Base-by-base conservation (phyloP, 1,284 basidiomycete genomes). In the Cerioporus squamosus region DNA sequence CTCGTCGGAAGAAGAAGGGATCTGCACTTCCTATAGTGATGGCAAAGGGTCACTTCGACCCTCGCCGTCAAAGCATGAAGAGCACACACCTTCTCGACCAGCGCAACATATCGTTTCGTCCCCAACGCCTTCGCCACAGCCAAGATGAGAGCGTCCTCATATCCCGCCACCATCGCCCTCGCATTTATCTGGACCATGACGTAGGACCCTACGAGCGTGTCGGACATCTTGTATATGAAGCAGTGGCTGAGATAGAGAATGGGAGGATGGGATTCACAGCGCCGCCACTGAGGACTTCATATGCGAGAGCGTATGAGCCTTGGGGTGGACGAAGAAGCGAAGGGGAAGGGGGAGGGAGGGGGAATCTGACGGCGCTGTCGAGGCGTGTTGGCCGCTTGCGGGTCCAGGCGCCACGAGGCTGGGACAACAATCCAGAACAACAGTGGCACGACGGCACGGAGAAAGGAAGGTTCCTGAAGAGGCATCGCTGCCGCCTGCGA, bases 121-220 rank as follows among this genome's bases (percentile, higher is more conserved):
- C 51, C 51, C 15, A 58, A 42, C 17, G 57, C 57, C 18, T 47
- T 50, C 33, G 57, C 57, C 46, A 58, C 46, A 3, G 51, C 57
- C 40, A 38, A 20, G 3, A 58, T 50, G 1, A 51, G 57, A 18
- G 46, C 33, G 47, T 58, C 57, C 36, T 23, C 47, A n/a, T 58
- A 58, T 22, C 47, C 57, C 46, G 51, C 57, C 46, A 58, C 57
- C 57, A 58, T 58, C n/a, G 46, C 57, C 51, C 33, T 53, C 9
- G 57, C 45, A 33, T 58, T 48, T 18, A 58, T 50, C 20, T 42
- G 57, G 5, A 58, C 33, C 33, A 26, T 43, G 36, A 53, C 47
- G 36, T 58, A 58, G 40, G 51, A 36, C 12, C 57, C 57, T 10
- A 50, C 51, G 42, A 58, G 51, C 8, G 51, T 47, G 14, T 51